A percentile compares a stretch with the other conserved stretches of the same genome.
Evolutionary conservation across 108 stramenopile species (phyloP).

Genomic region (Fistulifera pelliculosa): DNA sequence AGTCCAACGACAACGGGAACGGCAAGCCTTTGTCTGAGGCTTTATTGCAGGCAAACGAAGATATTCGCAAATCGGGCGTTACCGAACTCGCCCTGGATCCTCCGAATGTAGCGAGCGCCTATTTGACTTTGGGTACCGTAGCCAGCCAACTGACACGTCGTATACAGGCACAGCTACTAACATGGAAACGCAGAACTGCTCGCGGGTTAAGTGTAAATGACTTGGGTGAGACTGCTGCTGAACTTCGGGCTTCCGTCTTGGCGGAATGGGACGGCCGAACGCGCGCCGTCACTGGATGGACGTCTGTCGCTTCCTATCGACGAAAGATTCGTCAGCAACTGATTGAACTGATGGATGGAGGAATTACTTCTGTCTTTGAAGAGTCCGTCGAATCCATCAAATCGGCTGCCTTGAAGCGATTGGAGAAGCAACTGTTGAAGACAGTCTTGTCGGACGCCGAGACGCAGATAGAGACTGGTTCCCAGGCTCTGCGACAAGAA

Average conservation of each 20-base stretch:
- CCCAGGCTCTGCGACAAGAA: slow-evolving; percentile 51
- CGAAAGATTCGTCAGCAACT: slow-evolving; percentile 52
- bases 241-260: slow-evolving; percentile 36
- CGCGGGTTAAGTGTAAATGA: slow-evolving; percentile 57
- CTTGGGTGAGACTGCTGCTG: slow-evolving; percentile 54
- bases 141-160: slow-evolving; percentile 50
- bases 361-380: slow-evolving; percentile 47
- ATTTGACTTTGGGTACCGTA: slow-evolving; percentile 58
- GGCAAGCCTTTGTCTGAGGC: slow-evolving; percentile 13
- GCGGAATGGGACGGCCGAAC: slow-evolving; percentile 68
- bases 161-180: slow-evolving; percentile 53
- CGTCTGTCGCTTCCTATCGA: slow-evolving; percentile 48
- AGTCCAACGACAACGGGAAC: too few species aligned
- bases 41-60: background rate
- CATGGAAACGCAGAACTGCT: slow-evolving; percentile 55
- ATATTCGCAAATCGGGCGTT: slow-evolving; percentile 28
- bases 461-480: slow-evolving; percentile 42
- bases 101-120: slow-evolving; percentile 58
- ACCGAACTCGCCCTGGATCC: slow-evolving; percentile 49
- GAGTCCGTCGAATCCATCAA: slow-evolving; percentile 50
- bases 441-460: slow-evolving; percentile 22
- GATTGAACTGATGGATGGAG: slow-evolving; percentile 39
- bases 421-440: slow-evolving; percentile 47
- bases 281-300: slow-evolving; percentile 57
- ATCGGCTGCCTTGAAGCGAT: slow-evolving; percentile 43